A percentile compares a stretch with the other conserved stretches of the same genome.
These are phyloP conservation scores for Leccinum sublutescens DNA, from an alignment of 768 basidiomycete species.

Conservation along the genomic window DNA sequence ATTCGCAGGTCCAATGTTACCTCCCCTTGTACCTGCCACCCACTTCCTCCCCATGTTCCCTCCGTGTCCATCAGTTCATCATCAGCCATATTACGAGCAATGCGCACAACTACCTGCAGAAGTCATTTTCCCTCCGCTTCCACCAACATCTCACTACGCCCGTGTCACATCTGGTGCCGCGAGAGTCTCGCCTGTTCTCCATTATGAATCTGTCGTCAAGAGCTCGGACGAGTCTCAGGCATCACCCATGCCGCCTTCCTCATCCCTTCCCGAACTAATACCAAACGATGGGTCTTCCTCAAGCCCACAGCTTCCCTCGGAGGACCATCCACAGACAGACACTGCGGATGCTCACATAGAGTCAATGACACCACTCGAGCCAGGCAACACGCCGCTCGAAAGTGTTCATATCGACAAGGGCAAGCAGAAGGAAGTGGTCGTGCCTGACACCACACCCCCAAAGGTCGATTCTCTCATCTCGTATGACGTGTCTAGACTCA, in stretches of 20 bases:
- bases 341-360: conserved; percentile 15
- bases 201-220: conserved; percentile 23
- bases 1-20: conserved; percentile 20
- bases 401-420: conserved; percentile 12
- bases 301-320: conserved; percentile 48
- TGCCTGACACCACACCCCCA: conserved; percentile 28
- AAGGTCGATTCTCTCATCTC: conserved; percentile 14
- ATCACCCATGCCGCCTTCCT: conserved; percentile 33
- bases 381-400: conserved; percentile 6
- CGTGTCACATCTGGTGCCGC: conserved; percentile 23
- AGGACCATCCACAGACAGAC: conserved; percentile 24
- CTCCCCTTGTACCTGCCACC: conserved; percentile 21
- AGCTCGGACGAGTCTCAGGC: conserved; percentile 24
- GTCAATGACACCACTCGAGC: conserved; percentile 17
- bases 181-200: conserved; percentile 18
- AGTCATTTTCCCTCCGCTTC: conserved; percentile 73
- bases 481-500: neutral
- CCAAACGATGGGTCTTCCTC: conserved; percentile 66
- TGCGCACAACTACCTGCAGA: conserved; percentile 58
- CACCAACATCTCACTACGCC: conserved; percentile 46
- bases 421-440: conserved; percentile 18
- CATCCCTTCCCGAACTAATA: conserved; percentile 59
- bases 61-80: conserved; percentile 56
- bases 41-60: conserved; percentile 45
- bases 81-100: conserved; percentile 72